Evolutionary conservation across 495 filamentous ascomycete genomes (phyloP), one percentile per base, ranked within the genome.

Genomic region (Penicillium flavigenum): DNA sequence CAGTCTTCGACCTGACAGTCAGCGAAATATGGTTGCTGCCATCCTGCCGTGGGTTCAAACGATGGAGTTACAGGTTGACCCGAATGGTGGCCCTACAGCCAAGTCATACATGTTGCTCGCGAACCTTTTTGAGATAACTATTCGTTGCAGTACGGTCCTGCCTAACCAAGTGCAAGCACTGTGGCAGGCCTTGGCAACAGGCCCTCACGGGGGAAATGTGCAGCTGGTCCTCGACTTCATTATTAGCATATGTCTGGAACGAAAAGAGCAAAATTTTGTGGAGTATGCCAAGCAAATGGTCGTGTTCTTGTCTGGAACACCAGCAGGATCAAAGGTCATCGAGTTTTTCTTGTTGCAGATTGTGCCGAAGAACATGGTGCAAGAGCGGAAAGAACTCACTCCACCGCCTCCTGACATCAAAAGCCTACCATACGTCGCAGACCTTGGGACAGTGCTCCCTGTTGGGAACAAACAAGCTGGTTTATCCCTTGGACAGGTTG

Each of bases 151-250:
- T 67, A 89, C 84, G 39, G 86, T 86, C 5, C 73, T 98, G 34
- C 93, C 97, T 62, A 96, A 96, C 56, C 95, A 98, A 72, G 93
- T 98, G 4, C 92, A 97, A 70, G 94, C 94, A 11, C 82, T 98
- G 34, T 98, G 94, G 94, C 91, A 96, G 76, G 94, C 94, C 4
- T 77, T 98, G 17, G 94, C 92, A 0, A 97, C 92, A 5, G 95
- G 93, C 2, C 92, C 91, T 0, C 87, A 96, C 73, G 88, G 84
- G 5, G 94, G 92, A n/a, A 98, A 98, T 67, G 94, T 98, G 27
- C 88, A 94, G 59, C 80, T 98, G 17, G 88, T 97, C 10, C 81
- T 98, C 5, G 90, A 98, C 67, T 98, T 98, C 66, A 92, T 98
- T 69, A 97, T 98, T 69, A 85, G 81, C 24, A 82, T 97, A 6